Conservation (phyloP, 176 grass and related monocot species). For the Panicum miliaceum region DNA sequence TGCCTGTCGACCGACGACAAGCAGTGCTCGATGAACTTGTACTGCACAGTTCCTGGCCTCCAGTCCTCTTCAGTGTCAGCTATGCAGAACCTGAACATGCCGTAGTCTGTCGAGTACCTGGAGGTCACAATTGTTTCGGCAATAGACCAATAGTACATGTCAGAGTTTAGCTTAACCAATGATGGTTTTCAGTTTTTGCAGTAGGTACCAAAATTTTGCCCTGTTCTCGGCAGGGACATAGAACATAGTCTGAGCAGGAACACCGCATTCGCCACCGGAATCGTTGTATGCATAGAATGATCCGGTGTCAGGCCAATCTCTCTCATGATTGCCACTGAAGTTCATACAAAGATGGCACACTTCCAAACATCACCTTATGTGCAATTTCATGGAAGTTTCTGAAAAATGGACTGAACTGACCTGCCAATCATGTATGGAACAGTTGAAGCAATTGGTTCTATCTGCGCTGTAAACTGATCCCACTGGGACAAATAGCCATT, state of each 20-base stretch:
- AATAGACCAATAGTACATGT: not conserved
- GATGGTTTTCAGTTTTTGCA: not conserved
- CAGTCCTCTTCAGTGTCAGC: constrained; percentile 29
- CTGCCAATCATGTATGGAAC: constrained; percentile 89
- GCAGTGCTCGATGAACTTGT: constrained; percentile 32
- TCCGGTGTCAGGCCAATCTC: constrained; percentile 84
- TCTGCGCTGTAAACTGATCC: constrained; percentile 87
- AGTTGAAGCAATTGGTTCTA: constrained; percentile 77
- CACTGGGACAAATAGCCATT: constrained; percentile 87
- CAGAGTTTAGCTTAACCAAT: not conserved
- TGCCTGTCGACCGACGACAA: constrained; percentile 31
- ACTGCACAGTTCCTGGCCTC: constrained; percentile 29
- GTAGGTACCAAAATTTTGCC: constrained; percentile 76
- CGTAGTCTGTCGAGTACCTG: constrained; percentile 63
- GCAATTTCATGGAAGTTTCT: not conserved
- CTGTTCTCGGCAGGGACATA: constrained; percentile 83
- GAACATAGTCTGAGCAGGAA: constrained; percentile 83
- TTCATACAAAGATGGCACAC: not conserved
- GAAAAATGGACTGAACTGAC: constrained; percentile 45
- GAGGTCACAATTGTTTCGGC: constrained; percentile 7
- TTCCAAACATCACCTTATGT: not conserved
- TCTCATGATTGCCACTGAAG: constrained; percentile 82
- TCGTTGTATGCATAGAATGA: constrained; percentile 76
- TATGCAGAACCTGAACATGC: constrained; percentile 35
- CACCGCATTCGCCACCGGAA: constrained; percentile 87